Conservation (phyloP, 2,329 filamentous ascomycete species). For the Fusarium cyanostomum region DNA sequence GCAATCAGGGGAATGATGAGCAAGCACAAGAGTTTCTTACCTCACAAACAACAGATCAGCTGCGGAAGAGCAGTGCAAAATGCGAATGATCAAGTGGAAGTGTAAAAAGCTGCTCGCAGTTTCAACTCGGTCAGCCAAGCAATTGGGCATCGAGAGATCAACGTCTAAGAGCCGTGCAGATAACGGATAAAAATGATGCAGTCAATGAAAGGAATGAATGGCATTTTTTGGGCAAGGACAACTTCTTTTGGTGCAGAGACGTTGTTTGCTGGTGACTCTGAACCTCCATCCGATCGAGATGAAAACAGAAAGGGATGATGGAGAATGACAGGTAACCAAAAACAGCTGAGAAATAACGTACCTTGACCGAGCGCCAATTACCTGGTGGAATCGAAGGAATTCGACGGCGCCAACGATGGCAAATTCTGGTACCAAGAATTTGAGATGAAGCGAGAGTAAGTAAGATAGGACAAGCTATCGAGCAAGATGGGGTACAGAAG, state of each 20-base stretch:
- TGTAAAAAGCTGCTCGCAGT: constrained; percentile 43
- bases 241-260: not conserved
- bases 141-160: not conserved
- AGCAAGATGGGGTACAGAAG: constrained; percentile 62
- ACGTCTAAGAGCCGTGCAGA: not conserved
- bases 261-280: not conserved
- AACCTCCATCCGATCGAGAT: not conserved
- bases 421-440: constrained; percentile 62
- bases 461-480: constrained; percentile 68
- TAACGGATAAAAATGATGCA: not conserved
- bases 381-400: constrained; percentile 44
- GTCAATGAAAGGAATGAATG: not conserved
- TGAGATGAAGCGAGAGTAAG: constrained; percentile 66
- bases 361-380: constrained; percentile 44
- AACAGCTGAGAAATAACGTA: constrained; percentile 26
- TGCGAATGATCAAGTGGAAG: constrained; percentile 44
- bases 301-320: not conserved
- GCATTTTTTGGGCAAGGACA: not conserved
- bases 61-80: constrained; percentile 44
- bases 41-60: constrained; percentile 48
- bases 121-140: not conserved
- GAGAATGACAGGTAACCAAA: no score
- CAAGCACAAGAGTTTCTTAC: constrained; percentile 32
- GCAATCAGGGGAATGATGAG: not conserved
- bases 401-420: constrained; percentile 47